A percentile compares a stretch with the other conserved stretches of the same genome.
These are phyloP conservation scores for Penicillium flavigenum DNA, from an alignment of 495 filamentous ascomycete species.

Conservation along the genomic window DNA sequence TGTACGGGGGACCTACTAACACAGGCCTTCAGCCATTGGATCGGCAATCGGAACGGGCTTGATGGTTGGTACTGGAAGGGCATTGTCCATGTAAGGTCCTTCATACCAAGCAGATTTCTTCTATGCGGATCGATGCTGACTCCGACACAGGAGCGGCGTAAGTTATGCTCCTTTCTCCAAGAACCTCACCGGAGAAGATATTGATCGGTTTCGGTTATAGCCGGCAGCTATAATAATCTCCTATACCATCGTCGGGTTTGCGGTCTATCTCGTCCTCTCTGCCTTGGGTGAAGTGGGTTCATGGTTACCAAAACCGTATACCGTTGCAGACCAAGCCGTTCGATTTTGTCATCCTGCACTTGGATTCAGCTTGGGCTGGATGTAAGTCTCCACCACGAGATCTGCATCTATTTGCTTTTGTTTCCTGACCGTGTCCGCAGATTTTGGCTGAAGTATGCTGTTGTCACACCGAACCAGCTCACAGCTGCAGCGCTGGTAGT, in stretches of 20 bases:
- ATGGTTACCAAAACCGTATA: conserved; percentile 55
- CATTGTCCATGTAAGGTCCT: conserved; percentile 56
- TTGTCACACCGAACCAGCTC: conserved; percentile 75
- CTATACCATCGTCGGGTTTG: conserved; percentile 57
- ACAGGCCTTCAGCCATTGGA: conserved; percentile 59
- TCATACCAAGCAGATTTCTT: conserved; percentile 26
- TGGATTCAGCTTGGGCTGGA: conserved; percentile 61
- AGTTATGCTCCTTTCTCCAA: conserved; percentile 6
- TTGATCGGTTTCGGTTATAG: conserved; percentile 33
- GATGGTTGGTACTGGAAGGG: conserved; percentile 61
- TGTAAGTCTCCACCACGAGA: conserved; percentile 26
- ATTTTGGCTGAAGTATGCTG: conserved; percentile 64
- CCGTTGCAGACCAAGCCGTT: conserved; percentile 60
- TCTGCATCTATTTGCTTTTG: background rate
- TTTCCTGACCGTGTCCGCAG: conserved; percentile 26
- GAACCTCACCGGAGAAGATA: background rate
- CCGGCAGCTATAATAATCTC: conserved; percentile 62
- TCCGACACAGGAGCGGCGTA: conserved; percentile 34
- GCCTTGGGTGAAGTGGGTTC: conserved; percentile 65
- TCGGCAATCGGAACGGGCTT: conserved; percentile 77
- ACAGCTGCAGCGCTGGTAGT: conserved; percentile 72
- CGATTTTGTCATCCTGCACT: conserved; percentile 62
- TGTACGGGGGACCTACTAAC: conserved; percentile 7
- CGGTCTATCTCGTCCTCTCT: conserved; percentile 61
- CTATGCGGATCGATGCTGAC: background rate